Evolutionary conservation across 2,329 filamentous ascomycete species (phyloP).

Genomic region (Aspergillus caelatus): DNA sequence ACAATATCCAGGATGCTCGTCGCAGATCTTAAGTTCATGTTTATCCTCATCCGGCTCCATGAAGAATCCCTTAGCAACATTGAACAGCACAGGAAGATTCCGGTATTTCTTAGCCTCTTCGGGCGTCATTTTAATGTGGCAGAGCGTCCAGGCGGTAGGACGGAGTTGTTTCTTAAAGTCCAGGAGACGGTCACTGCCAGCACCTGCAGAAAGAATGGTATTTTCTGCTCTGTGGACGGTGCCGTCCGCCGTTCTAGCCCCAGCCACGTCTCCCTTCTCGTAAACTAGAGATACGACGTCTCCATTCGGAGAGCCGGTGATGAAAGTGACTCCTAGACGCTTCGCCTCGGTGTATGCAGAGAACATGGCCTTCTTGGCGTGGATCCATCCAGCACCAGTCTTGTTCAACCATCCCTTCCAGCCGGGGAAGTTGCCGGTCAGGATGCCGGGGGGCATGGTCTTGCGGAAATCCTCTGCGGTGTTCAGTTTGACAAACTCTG

Average conservation of each 20-base stretch:
- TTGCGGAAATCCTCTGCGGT: conserved; percentile 50
- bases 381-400: conserved; percentile 56
- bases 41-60: conserved; percentile 50
- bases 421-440: conserved; percentile 53
- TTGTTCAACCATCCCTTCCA: conserved; percentile 54
- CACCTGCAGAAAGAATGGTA: conserved; percentile 55
- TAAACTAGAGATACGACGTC: conserved; percentile 44
- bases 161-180: conserved; percentile 56
- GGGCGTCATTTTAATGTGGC: conserved; percentile 52
- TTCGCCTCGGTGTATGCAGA: conserved; percentile 50
- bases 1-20: conserved; percentile 61
- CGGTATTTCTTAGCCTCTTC: conserved; percentile 51
- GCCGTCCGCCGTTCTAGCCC: conserved; percentile 49
- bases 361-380: conserved; percentile 53
- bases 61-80: conserved; percentile 53
- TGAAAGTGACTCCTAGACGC: conserved; percentile 51
- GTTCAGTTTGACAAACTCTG: conserved; percentile 39
- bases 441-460: conserved; percentile 56
- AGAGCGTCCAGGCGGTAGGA: conserved; percentile 59
- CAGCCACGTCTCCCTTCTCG: conserved; percentile 43
- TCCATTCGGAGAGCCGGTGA: conserved; percentile 45
- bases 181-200: conserved; percentile 50
- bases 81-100: conserved; percentile 54
- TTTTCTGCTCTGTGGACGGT: conserved; percentile 44
- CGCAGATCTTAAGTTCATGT: conserved; percentile 45